Evolutionary conservation across 2,329 filamentous ascomycete genomes (phyloP), one percentile per base, ranked within the genome.

Genomic region (Arthrinium phaeospermum): DNA sequence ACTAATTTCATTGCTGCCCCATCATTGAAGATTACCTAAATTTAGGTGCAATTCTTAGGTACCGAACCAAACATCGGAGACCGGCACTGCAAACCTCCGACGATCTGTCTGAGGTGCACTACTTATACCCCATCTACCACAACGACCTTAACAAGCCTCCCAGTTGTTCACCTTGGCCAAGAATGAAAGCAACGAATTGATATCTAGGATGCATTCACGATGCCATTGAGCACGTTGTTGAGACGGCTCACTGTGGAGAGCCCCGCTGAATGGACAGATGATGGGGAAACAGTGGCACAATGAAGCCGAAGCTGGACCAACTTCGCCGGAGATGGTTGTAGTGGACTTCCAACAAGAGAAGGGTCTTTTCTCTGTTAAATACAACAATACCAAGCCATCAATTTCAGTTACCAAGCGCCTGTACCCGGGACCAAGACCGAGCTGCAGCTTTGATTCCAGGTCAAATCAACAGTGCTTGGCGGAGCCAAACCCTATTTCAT

Each of bases 1-100:
- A 64, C 57, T 64, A 64, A 41, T 64, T 64, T 41, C 57, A 41
- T 41, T 64, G 57, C 34, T 64, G 57, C 57, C 30, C 57, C 34
- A 37, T 41, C 34, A 41, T 3, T 64, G 57, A 64, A 24, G 57
- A 64, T 64, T 64, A 41, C 57, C 57, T 41, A 41, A 64, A 64
- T 64, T 64, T 64, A 64, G 57, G 34, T 41, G 34, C 51, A 57
- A 57, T 34, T 14, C 14, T 34, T 57, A 19, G 53, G 53, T 19
- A 30, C 57, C 7, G 19, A 41, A 37, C 16, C 16, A 41, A 64
- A 10, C 57, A 22, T 41, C 57, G 57, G 57, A 64, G 34, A 41
- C 57, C 57, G 57, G 57, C 19, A n/a, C 19, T 2, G 30, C 30
- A 64, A 64, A 64, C 57, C 57, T 64, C 57, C 57, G 57, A 64